Base-by-base conservation (phyloP, 345 rosid species). In the Diplotaxis tenuifolia region DNA sequence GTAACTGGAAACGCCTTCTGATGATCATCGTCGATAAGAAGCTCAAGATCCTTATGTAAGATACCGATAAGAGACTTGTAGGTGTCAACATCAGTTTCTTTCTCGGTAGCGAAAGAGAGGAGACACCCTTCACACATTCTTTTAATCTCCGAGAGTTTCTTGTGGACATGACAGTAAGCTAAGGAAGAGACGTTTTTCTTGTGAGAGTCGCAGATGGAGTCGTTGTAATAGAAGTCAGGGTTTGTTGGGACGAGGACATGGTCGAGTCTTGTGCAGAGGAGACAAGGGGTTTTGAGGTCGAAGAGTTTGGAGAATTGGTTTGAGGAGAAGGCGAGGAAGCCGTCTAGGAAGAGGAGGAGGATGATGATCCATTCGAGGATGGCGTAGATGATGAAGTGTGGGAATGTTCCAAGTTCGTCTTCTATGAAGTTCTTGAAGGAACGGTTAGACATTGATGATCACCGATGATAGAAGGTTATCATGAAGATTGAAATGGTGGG, bases 111-210 rank as follows among this genome's bases (percentile, higher is more conserved):
- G 16, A 92, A 96, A 0, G 98, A 96, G 42, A 92, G 96, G 70
- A 96, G 97, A 69, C 99, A 96, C 8, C 82, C 85, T 65, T 96
- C 99, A 38, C 99, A 93, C 98, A 92, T 84, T 50, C 79, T 76
- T 75, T 82, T 84, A 14, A 90, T 87, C 74, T 96, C 86, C 6
- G 97, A 90, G 75, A 96, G 91, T 78, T 86, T 89, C 83, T 83
- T 89, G 83, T 96, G 99, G 50, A 79, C 77, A 55, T 89, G 96
- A 65, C 99, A 96, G 75, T 83, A 96, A 0, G 99, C 99, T 0
- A 92, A 84, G 72, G 84, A 80, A 6, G 98, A 89, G 50, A 93
- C 82, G 2, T 89, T 88, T 80, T 88, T 96, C 86, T 86, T 88
- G 84, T 96, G 99, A 45, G 76, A 9, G 4, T 87, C 88, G 45